Evolutionary conservation across 768 basidiomycete genomes (phyloP).

Genomic region (Cyathus striatus): DNA sequence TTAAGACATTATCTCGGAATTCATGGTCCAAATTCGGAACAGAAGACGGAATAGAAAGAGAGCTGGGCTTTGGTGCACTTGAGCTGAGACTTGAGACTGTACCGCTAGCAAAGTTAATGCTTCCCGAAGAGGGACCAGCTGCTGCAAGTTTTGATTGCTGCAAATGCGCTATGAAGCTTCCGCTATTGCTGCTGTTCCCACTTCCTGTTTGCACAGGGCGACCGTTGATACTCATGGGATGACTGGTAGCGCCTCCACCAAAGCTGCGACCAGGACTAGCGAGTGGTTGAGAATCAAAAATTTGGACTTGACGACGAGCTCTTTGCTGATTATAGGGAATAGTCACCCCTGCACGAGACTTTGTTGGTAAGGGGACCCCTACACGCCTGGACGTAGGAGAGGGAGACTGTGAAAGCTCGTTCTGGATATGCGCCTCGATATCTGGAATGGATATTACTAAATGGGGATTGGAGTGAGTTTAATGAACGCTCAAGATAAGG

Average conservation of each 20-base stretch:
- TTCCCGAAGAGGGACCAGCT: slow-evolving; percentile 12
- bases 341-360: slow-evolving; percentile 53
- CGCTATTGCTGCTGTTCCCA: slow-evolving; percentile 30
- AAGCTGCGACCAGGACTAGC: slow-evolving; percentile 45
- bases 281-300: slow-evolving; percentile 78
- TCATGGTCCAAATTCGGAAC: too few relatives aligned
- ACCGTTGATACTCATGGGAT: slow-evolving; percentile 20
- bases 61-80: slow-evolving; percentile 35
- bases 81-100: slow-evolving; percentile 30
- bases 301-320: slow-evolving; percentile 65
- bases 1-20: too few relatives aligned
- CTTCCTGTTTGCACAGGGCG: slow-evolving; percentile 23
- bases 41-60: too few relatives aligned
- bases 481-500: slow-evolving; percentile 9
- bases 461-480: slow-evolving; percentile 16
- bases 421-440: slow-evolving; percentile 66
- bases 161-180: slow-evolving; percentile 37
- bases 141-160: slow-evolving; percentile 29
- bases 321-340: slow-evolving; percentile 51
- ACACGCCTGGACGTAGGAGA: slow-evolving; percentile 77
- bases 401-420: slow-evolving; percentile 62
- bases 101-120: slow-evolving; percentile 17
- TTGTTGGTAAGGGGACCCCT: slow-evolving; percentile 69
- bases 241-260: slow-evolving; percentile 21
- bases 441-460: slow-evolving; percentile 83